phyloP scores from a whole-genome alignment of 2,329 filamentous ascomycete genomes.

The Arachnomyces sp. region DNA sequence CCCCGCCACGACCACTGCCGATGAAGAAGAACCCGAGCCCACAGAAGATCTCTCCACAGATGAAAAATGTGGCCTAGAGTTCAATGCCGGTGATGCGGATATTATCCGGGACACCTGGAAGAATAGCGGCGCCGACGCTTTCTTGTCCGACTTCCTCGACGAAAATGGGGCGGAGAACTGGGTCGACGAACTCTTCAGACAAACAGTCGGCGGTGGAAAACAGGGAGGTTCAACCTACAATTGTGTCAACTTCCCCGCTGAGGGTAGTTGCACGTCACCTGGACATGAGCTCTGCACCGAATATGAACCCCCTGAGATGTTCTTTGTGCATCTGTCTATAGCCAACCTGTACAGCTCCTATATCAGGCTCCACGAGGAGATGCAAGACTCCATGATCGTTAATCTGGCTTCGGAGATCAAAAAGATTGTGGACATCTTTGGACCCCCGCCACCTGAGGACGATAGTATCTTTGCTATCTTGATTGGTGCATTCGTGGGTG shows the following conservation, averaged over 20 bases:
- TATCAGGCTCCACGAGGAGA: slow-evolving; percentile 1
- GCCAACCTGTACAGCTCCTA: background rate
- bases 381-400: background rate
- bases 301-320: background rate
- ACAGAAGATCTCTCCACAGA: too few relatives aligned
- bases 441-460: background rate
- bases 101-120: too few relatives aligned
- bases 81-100: too few relatives aligned
- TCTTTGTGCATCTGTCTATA: background rate
- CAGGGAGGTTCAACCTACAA: slow-evolving; percentile 1
- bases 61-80: too few relatives aligned
- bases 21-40: too few relatives aligned
- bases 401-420: slow-evolving; percentile 1
- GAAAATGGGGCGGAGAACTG: too few relatives aligned
- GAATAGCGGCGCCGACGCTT: too few relatives aligned
- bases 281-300: background rate
- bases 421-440: slow-evolving; percentile 1
- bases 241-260: background rate
- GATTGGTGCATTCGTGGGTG: slow-evolving; percentile 5
- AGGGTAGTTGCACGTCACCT: background rate
- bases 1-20: too few relatives aligned
- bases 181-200: background rate
- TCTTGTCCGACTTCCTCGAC: too few relatives aligned
- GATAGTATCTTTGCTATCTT: background rate
- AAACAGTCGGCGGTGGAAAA: background rate